A percentile compares a stretch with the other conserved stretches of the same genome.
phyloP scores from a whole-genome alignment of 768 basidiomycete species.

The Calocera cornea region DNA sequence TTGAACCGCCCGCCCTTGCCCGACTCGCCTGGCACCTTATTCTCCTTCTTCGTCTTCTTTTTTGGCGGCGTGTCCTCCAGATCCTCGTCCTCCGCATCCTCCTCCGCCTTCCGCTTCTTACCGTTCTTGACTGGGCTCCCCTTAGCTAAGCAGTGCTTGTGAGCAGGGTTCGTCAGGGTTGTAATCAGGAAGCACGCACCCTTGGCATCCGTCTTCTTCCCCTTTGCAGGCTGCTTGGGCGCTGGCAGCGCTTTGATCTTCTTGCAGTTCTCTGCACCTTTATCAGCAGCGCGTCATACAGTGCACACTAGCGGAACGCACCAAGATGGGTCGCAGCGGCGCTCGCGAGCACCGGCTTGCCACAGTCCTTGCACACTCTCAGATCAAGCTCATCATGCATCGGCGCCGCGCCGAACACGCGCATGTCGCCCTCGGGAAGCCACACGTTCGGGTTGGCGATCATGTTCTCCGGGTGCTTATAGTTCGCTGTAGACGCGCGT shows the following conservation, averaged over 20 bases:
- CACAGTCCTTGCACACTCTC: slow-evolving; percentile 67
- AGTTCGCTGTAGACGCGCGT: neutral
- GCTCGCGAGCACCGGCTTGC: slow-evolving; percentile 65
- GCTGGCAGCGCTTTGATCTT: slow-evolving; percentile 37
- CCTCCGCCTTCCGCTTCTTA: slow-evolving; percentile 68
- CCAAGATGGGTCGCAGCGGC: slow-evolving; percentile 64
- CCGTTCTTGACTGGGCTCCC: slow-evolving; percentile 19
- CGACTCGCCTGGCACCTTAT: slow-evolving; percentile 47
- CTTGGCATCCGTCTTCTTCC: slow-evolving; percentile 35
- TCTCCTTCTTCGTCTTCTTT: slow-evolving; percentile 42
- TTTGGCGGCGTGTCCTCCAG: slow-evolving; percentile 46
- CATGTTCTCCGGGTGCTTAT: slow-evolving; percentile 2
- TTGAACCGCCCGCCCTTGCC: slow-evolving; percentile 67
- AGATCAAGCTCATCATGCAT: slow-evolving; percentile 52
- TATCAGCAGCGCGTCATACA: too few species aligned
- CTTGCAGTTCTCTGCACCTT: slow-evolving; percentile 42
- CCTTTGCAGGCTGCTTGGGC: slow-evolving; percentile 43
- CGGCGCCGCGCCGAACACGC: slow-evolving; percentile 67
- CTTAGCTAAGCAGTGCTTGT: slow-evolving; percentile 9
- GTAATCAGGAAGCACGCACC: slow-evolving; percentile 2
- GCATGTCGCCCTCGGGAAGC: slow-evolving; percentile 78
- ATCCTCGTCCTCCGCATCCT: slow-evolving; percentile 48
- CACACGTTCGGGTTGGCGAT: slow-evolving; percentile 26
- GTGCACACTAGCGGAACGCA: slow-evolving; percentile 32
- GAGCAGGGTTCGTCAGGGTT: slow-evolving; percentile 5